These are phyloP conservation scores for Cercospora nicotianae DNA, from an alignment of 2,329 filamentous ascomycete species.

Conservation along the genomic window DNA sequence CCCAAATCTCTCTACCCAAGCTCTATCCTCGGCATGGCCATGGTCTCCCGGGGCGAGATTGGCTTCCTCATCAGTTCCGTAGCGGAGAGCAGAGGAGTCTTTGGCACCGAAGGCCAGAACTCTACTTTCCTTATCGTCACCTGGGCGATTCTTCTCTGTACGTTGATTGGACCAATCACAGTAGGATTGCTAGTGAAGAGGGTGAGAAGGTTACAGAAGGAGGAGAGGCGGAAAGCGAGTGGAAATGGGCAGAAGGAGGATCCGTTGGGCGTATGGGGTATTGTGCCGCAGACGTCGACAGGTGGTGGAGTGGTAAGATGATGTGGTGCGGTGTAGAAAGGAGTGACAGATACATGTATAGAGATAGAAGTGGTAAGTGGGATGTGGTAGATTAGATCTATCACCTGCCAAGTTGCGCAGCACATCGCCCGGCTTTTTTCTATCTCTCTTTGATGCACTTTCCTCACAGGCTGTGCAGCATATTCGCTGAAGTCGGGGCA, in stretches of 20 bases:
- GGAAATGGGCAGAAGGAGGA: conserved; percentile 14
- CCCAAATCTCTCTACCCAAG: conserved; percentile 67
- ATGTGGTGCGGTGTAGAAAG: background rate
- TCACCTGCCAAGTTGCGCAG: background rate
- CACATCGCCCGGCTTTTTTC: too few relatives aligned
- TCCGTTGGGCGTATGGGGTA: conserved; percentile 16
- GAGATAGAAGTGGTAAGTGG: background rate
- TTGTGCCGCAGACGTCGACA: background rate
- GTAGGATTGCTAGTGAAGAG: conserved; percentile 53
- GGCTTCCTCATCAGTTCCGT: conserved; percentile 73
- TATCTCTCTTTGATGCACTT: background rate
- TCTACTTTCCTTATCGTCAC: conserved; percentile 56
- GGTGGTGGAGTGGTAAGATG: background rate
- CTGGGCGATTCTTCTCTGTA: conserved; percentile 58
- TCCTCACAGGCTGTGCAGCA: too few relatives aligned
- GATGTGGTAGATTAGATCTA: too few relatives aligned
- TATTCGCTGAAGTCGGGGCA: too few relatives aligned
- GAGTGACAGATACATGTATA: background rate
- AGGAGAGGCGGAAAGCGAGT: conserved; percentile 11
- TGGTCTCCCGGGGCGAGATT: conserved; percentile 78
- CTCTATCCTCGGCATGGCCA: conserved; percentile 64
- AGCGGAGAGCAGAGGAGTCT: conserved; percentile 58
- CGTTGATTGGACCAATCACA: conserved; percentile 55
- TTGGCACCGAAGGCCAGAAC: conserved; percentile 36
- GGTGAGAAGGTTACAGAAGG: conserved; percentile 44